phyloP scores from a whole-genome alignment of 202 grass and related monocot genomes.

The Carex arenaria region DNA sequence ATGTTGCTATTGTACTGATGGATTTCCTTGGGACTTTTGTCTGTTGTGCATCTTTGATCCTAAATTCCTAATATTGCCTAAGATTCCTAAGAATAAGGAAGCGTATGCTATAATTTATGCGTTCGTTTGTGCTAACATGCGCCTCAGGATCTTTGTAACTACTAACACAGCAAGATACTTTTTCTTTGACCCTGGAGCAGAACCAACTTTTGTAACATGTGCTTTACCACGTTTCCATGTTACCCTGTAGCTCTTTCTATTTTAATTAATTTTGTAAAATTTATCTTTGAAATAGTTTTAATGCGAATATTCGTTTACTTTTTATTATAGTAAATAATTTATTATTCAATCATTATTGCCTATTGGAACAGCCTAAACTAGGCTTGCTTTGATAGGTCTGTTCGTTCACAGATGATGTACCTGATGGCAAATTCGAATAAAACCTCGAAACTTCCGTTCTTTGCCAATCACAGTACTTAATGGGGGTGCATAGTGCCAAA shows the following conservation, averaged over 20 bases:
- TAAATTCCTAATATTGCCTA: not conserved
- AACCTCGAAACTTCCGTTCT: not conserved
- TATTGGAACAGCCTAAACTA: not conserved
- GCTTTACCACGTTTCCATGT: constrained; percentile 14
- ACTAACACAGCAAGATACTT: too few species aligned
- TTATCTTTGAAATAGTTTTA: not conserved
- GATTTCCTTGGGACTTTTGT: not conserved
- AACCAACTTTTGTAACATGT: not conserved
- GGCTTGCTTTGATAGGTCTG: not conserved
- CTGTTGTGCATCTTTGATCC: not conserved
- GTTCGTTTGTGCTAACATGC: not conserved
- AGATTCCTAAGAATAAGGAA: not conserved
- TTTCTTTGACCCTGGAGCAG: not conserved
- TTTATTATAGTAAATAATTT: not conserved
- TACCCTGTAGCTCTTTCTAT: not conserved
- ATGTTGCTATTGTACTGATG: not conserved
- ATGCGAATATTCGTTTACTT: not conserved
- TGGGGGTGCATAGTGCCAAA: not conserved
- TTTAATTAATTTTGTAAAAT: not conserved
- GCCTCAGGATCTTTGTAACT: not conserved
- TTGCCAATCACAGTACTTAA: not conserved
- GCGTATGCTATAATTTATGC: not conserved
- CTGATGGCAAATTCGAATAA: not conserved
- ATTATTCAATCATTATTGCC: not conserved
- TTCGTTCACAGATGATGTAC: not conserved